These are phyloP conservation scores for Coniochaeta pulveracea DNA, from an alignment of 2,329 filamentous ascomycete genomes.

Conservation along the genomic window DNA sequence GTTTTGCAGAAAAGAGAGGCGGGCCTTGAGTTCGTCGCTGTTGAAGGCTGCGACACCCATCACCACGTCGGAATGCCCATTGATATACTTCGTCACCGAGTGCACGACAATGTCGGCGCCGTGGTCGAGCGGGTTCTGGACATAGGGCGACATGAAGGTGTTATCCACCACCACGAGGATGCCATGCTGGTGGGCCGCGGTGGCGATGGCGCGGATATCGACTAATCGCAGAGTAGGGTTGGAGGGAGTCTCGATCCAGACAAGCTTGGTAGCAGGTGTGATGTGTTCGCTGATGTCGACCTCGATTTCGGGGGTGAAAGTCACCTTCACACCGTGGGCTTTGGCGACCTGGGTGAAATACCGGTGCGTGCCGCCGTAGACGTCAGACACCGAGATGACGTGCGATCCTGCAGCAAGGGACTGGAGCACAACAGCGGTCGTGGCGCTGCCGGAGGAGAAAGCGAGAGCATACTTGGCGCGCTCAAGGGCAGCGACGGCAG, in stretches of 20 bases:
- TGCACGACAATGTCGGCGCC: constrained; percentile 96
- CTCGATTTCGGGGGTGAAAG: constrained; percentile 89
- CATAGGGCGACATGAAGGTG: constrained; percentile 92
- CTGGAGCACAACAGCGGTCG: constrained; percentile 87
- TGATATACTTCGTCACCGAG: constrained; percentile 98
- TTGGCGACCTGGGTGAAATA: constrained; percentile 98
- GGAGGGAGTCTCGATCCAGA: constrained; percentile 94
- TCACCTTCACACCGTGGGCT: constrained; percentile 87
- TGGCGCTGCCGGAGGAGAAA: constrained; percentile 87
- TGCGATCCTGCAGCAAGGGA: constrained; percentile 84
- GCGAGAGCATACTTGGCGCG: constrained; percentile 86
- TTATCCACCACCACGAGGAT: constrained; percentile 98
- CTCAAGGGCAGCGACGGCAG: constrained; percentile 82
- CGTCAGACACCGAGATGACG: constrained; percentile 91
- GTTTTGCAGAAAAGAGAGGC: constrained; percentile 87
- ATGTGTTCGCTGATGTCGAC: constrained; percentile 78
- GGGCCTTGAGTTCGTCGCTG: constrained; percentile 63
- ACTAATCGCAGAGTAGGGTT: constrained; percentile 91
- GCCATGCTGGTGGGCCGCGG: constrained; percentile 73
- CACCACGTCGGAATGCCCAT: constrained; percentile 90
- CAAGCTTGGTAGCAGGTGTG: constrained; percentile 76
- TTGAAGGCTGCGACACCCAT: constrained; percentile 98
- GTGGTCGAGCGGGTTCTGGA: constrained; percentile 91
- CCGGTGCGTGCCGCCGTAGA: constrained; percentile 94
- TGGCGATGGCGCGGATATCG: constrained; percentile 79